Percentiles rank a stretch among this genome's conserved stretches.
Evolutionary conservation across 202 grass and related monocot species (phyloP).

Genomic region (Zizania palustris): DNA sequence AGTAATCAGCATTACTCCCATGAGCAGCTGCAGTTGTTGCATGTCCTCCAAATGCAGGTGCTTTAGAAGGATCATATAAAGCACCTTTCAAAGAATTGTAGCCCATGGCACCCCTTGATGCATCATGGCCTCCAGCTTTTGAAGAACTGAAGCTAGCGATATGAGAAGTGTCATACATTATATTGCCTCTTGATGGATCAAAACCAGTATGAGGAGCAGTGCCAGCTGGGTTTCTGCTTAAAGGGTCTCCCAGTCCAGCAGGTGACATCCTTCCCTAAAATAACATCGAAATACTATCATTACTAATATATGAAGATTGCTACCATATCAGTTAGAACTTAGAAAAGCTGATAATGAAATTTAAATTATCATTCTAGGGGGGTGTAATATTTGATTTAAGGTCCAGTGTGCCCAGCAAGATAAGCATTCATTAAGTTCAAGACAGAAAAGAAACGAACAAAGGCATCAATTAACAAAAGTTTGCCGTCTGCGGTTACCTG

Average conservation of each 20-base stretch:
- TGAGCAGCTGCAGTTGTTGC: slow-evolving; percentile 31
- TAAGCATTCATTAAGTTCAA: slow-evolving; percentile 42
- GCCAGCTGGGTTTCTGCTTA: slow-evolving; percentile 56
- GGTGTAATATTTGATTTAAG: background rate
- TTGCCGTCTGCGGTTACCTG: background rate
- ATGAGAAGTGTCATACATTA: slow-evolving; percentile 52
- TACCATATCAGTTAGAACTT: slow-evolving; percentile 25
- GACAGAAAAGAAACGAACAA: background rate
- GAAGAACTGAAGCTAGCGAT: slow-evolving; percentile 47
- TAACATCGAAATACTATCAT: slow-evolving; percentile 34
- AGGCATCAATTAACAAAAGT: background rate
- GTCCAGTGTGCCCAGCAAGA: slow-evolving; percentile 18
- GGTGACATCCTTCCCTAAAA: slow-evolving; percentile 50
- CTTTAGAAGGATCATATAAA: slow-evolving; percentile 58
- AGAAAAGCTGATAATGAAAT: slow-evolving; percentile 36
- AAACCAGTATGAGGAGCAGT: slow-evolving; percentile 43
- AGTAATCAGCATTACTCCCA: slow-evolving; percentile 46
- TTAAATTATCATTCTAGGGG: background rate
- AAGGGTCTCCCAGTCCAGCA: slow-evolving; percentile 39
- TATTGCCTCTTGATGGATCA: slow-evolving; percentile 54
- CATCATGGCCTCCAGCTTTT: slow-evolving; percentile 52
- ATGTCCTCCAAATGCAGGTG: slow-evolving; percentile 41
- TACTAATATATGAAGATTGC: slow-evolving; percentile 17
- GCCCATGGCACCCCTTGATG: slow-evolving; percentile 48
- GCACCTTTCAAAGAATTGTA: slow-evolving; percentile 51